Evolutionary conservation across 164 flowering plant species (phyloP).

Genomic region (Amborella trichopoda): DNA sequence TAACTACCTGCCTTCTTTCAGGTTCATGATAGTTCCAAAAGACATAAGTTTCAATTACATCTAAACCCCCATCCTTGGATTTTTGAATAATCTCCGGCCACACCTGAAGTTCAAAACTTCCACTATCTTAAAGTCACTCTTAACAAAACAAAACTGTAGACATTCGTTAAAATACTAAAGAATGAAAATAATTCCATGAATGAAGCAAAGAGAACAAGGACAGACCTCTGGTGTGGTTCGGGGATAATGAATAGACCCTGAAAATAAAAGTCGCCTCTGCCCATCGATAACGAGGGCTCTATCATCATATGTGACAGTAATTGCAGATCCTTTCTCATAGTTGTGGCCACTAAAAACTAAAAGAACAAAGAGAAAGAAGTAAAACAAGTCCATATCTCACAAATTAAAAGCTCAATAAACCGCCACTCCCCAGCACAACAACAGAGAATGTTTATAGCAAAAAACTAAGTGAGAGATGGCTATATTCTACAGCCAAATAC

Average conservation of each 20-base stretch:
- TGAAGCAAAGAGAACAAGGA: background rate
- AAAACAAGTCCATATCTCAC: constrained; percentile 1
- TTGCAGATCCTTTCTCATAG: constrained; percentile 9
- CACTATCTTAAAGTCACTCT: too few species aligned
- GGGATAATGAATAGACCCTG: constrained; percentile 64
- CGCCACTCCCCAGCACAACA: too few species aligned
- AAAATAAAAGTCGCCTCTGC: constrained; percentile 36
- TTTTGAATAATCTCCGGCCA: constrained; percentile 48
- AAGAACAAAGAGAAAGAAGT: constrained; percentile 6
- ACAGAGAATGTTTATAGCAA: too few species aligned
- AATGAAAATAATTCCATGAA: background rate
- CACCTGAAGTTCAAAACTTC: too few species aligned
- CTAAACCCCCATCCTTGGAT: constrained; percentile 55
- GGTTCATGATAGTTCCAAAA: constrained; percentile 63
- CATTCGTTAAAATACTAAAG: too few species aligned
- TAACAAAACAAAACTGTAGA: too few species aligned
- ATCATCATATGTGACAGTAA: constrained; percentile 40
- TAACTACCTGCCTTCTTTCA: constrained; percentile 41
- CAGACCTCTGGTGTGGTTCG: constrained; percentile 50
- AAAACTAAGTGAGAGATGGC: too few species aligned
- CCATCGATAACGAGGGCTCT: constrained; percentile 57
- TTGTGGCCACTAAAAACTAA: constrained; percentile 5
- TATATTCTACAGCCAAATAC: too few species aligned
- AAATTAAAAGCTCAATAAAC: constrained; percentile 3
- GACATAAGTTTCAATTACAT: constrained; percentile 50